Conservation (phyloP, 495 filamentous ascomycete genomes). For the Aspergillus steynii region DNA sequence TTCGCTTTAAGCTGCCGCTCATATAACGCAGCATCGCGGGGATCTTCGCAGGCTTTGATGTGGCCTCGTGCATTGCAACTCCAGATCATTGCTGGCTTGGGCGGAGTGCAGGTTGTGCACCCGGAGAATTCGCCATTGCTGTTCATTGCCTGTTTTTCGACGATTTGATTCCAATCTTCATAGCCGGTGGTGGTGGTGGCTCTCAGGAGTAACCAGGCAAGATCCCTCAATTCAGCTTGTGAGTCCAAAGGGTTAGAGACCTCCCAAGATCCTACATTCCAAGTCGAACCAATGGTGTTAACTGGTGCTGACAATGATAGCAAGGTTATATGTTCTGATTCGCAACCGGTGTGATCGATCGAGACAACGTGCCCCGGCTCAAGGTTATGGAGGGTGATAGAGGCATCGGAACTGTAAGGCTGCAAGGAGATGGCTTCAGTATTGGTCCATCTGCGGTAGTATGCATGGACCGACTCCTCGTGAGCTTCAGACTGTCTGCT, state of each 20-base stretch:
- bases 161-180: constrained; percentile 27
- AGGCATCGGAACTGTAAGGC: constrained; percentile 5
- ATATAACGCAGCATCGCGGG: constrained; percentile 41
- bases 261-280: constrained; percentile 20
- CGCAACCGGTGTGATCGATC: constrained; percentile 23
- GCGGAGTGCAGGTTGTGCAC: constrained; percentile 46
- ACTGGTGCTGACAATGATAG: constrained; percentile 22
- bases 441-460: constrained; percentile 27
- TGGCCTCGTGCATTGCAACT: constrained; percentile 17
- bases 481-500: constrained; percentile 4
- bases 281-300: constrained; percentile 12
- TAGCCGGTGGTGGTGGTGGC: constrained; percentile 21
- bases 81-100: constrained; percentile 44
- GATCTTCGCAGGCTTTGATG: constrained; percentile 48
- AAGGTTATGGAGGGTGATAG: constrained; percentile 18
- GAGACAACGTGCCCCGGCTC: constrained; percentile 12
- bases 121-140: neutral
- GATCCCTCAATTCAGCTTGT: constrained; percentile 21
- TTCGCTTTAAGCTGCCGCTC: constrained; percentile 51
- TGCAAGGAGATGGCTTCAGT: constrained; percentile 14
- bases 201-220: constrained; percentile 36
- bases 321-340: constrained; percentile 29
- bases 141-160: neutral
- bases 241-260: constrained; percentile 23
- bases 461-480: constrained; percentile 20